These are phyloP conservation scores for Heliamphora exappendiculata DNA, from an alignment of 148 eudicot genomes.

Conservation along the genomic window DNA sequence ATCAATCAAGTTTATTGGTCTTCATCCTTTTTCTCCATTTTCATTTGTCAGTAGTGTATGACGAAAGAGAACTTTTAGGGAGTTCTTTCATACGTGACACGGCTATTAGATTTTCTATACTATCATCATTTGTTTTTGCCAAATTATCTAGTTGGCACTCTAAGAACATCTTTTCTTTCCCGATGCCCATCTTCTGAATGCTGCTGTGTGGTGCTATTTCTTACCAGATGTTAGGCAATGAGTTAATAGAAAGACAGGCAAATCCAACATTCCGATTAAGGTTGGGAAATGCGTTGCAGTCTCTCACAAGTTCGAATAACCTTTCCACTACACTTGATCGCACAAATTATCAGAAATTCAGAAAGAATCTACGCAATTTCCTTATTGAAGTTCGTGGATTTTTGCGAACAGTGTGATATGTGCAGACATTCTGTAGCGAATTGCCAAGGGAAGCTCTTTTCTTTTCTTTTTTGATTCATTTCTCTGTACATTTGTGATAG, in stretches of 20 bases:
- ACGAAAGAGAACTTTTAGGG: too few species aligned
- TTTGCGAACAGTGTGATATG: conserved; percentile 59
- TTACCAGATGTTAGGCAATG: conserved; percentile 67
- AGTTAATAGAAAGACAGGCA: conserved; percentile 69
- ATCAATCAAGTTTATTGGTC: too few species aligned
- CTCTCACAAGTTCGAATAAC: conserved; percentile 58
- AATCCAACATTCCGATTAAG: conserved; percentile 54
- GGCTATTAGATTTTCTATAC: neutral
- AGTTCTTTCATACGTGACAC: neutral
- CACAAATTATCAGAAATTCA: conserved; percentile 68
- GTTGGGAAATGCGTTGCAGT: conserved; percentile 68
- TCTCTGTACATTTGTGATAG: neutral
- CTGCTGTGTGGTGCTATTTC: neutral
- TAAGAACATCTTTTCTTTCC: neutral
- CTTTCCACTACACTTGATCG: conserved; percentile 74
- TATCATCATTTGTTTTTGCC: neutral
- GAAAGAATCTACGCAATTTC: conserved; percentile 72
- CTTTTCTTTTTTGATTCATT: neutral
- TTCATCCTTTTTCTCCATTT: too few species aligned
- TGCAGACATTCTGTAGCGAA: neutral
- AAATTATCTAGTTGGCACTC: neutral
- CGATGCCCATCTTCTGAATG: neutral
- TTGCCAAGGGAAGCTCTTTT: neutral
- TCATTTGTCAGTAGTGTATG: neutral
- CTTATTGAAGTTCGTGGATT: conserved; percentile 87